phyloP scores from a whole-genome alignment of 1,284 basidiomycete species.

The Prillingera fragicola region DNA sequence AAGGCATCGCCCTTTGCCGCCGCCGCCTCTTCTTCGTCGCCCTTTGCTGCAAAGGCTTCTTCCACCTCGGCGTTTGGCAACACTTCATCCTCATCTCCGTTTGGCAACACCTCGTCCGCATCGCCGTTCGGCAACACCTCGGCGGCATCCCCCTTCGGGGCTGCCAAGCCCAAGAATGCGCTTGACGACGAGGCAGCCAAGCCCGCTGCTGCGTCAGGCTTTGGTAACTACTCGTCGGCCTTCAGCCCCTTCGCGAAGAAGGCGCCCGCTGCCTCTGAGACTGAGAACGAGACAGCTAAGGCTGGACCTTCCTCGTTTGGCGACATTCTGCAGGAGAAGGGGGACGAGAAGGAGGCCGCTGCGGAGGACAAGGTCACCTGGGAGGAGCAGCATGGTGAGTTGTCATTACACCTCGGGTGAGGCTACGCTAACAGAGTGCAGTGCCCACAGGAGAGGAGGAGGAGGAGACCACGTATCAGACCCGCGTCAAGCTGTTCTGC shows the following conservation, averaged over 20 bases:
- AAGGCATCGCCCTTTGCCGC: constrained; percentile 52
- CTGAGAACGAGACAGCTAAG: constrained; percentile 3
- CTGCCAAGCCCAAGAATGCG: constrained; percentile 10
- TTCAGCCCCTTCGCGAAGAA: constrained; percentile 35
- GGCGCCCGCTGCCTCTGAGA: constrained; percentile 8
- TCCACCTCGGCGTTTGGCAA: constrained; percentile 5
- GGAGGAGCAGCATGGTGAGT: constrained; percentile 66
- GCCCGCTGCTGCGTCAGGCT: constrained; percentile 22
- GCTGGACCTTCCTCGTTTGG: constrained; percentile 23
- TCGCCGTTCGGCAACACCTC: constrained; percentile 21
- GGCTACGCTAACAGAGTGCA: constrained; percentile 37
- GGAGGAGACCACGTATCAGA: constrained; percentile 75
- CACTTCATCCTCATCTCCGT: constrained; percentile 2
- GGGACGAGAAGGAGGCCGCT: constrained; percentile 44
- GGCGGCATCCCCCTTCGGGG: constrained; percentile 14
- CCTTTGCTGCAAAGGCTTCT: constrained; percentile 36
- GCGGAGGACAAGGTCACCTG: constrained; percentile 50
- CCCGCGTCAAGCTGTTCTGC: constrained; percentile 76
- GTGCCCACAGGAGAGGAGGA: constrained; percentile 88
- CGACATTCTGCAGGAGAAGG: constrained; percentile 36
- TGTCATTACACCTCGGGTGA: neutral
- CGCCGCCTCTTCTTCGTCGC: constrained; percentile 39
- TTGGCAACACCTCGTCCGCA: constrained; percentile 2
- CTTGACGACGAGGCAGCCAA: constrained; percentile 13
- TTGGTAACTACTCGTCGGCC: constrained; percentile 35